Conservation (phyloP, 2,329 filamentous ascomycete species). For the Apiospora hydei region DNA sequence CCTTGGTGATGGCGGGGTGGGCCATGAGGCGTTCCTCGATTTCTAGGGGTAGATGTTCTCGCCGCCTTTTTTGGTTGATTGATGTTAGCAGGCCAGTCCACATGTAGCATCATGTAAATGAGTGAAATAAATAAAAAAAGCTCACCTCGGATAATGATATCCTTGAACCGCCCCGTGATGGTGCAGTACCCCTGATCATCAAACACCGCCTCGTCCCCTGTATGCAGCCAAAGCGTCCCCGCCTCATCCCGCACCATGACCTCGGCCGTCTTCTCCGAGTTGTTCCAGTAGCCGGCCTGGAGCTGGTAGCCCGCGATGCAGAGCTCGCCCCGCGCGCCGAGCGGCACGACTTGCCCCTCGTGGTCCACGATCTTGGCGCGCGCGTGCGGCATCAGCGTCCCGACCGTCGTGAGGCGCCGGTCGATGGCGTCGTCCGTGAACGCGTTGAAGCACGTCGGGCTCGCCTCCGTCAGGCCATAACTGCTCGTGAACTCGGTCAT, state of each 20-base stretch:
- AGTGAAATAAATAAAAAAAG: background rate
- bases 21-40: constrained; percentile 76
- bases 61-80: constrained; percentile 56
- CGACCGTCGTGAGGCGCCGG: constrained; percentile 73
- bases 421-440: constrained; percentile 75
- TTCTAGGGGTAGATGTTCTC: constrained; percentile 78
- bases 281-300: constrained; percentile 72
- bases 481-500: constrained; percentile 78
- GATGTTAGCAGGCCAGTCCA: constrained; percentile 25
- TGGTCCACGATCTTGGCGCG: constrained; percentile 80
- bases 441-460: constrained; percentile 82
- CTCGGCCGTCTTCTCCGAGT: constrained; percentile 75
- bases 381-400: constrained; percentile 77
- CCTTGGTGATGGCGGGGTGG: constrained; percentile 68
- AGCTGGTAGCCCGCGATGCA: constrained; percentile 82
- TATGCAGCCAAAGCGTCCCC: constrained; percentile 68
- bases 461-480: constrained; percentile 79
- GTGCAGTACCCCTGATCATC: constrained; percentile 74
- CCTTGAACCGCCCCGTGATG: constrained; percentile 80
- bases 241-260: constrained; percentile 60
- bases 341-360: constrained; percentile 68
- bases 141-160: constrained; percentile 77
- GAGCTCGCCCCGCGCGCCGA: constrained; percentile 75
- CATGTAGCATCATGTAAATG: background rate
- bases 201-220: constrained; percentile 73